Base-by-base conservation (phyloP, 768 basidiomycete genomes). In the Suillus occidentalis region DNA sequence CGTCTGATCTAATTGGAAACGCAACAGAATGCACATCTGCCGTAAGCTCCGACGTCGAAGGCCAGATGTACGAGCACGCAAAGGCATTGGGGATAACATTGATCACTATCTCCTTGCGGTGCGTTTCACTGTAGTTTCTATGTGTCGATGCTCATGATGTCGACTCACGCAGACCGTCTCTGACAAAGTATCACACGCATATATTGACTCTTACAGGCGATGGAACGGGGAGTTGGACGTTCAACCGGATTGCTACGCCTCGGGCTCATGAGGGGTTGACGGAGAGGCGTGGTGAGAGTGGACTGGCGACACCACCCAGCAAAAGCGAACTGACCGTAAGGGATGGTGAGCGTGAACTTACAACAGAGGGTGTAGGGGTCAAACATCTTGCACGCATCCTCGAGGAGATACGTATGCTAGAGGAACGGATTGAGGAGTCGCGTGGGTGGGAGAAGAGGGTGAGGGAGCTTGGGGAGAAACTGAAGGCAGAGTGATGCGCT, bases 41-140 rank as follows among this genome's bases (percentile, higher is more conserved):
- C 1, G 94, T 99, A 12, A 96, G 94, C 14, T 93, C 92, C 67
- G 97, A 99, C 73, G 95, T 98, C 25, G 96, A 99, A 75, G 95
- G 95, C 0, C 82, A 87, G 68, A 95, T 99, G 93, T 99, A 98
- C 79, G 92, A 96, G 74, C 88, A 93, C 67, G 90, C 92, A 36
- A 97, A 97, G 76, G 83, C 87, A 39, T 80, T 93, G 14, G 94
- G 90, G 1, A 95, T 97, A 72, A 96, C 96, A 0, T 83, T 99
- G 56, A 90, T 99, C 64, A 98, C 95, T 4, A 94, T 98, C 60
- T 95, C 95, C 18, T 81, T 94, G 61, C 88, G 91, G 91, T 91
- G 68, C 1, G 84, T 8, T 56, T 14, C 42, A 39, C 25, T 16
- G 14, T 49, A 7, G 16, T 31, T 39, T 63, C 43, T 40, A 42